Conservation (phyloP, 2,329 filamentous ascomycete species). For the Trichoderma sp. region DNA sequence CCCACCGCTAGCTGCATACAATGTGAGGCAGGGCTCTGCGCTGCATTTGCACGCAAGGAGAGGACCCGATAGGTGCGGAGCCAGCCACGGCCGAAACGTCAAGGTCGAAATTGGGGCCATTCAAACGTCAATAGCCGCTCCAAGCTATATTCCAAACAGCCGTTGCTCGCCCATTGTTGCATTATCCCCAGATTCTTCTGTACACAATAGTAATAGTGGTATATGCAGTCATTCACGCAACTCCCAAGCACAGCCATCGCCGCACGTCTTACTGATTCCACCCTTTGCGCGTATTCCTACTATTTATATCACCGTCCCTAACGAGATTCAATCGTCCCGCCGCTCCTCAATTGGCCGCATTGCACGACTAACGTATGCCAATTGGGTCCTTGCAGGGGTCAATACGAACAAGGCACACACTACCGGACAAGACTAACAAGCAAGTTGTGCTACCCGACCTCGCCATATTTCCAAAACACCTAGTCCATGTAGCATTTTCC, state of each 20-base stretch:
- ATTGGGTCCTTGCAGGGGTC: conserved; percentile 18
- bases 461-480: conserved; percentile 9
- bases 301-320: conserved; percentile 10
- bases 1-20: background rate
- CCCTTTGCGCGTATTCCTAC: background rate
- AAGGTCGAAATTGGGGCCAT: background rate
- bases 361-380: conserved; percentile 22
- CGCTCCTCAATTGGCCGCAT: conserved; percentile 17
- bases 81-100: background rate
- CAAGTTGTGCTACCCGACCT: background rate
- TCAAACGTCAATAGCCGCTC: background rate
- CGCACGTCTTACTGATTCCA: background rate
- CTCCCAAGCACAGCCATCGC: background rate
- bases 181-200: background rate
- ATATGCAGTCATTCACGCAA: background rate
- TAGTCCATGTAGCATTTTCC: background rate
- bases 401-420: conserved; percentile 27
- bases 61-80: background rate
- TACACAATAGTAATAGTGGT: background rate
- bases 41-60: background rate
- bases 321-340: conserved; percentile 3
- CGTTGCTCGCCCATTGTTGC: background rate
- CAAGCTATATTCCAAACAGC: background rate
- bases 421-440: background rate
- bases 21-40: background rate